Conservation (phyloP, 768 basidiomycete genomes). For the Paxillus rubicundulus region DNA sequence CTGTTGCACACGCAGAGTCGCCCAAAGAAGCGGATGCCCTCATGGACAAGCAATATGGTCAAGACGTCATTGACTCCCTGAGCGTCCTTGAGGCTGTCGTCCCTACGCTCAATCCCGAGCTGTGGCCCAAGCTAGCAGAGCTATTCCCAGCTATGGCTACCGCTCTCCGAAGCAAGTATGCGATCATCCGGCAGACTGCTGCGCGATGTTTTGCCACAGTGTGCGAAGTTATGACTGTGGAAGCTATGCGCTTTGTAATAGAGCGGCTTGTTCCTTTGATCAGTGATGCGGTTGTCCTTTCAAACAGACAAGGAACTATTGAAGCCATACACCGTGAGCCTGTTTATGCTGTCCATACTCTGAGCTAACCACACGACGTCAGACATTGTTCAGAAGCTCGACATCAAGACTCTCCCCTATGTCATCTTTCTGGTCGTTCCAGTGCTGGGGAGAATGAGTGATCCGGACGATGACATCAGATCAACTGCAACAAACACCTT, state of each 20-base stretch:
- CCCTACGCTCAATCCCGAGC: conserved; percentile 65
- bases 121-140: conserved; percentile 66
- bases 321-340: conserved; percentile 89
- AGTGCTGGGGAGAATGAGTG: conserved; percentile 96
- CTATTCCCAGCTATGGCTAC: conserved; percentile 75
- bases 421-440: conserved; percentile 97
- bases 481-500: conserved; percentile 96
- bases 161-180: conserved; percentile 81
- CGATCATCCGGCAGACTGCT: conserved; percentile 86
- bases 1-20: conserved; percentile 39
- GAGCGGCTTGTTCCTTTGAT: conserved; percentile 79
- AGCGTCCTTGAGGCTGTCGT: conserved; percentile 84
- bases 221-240: conserved; percentile 79
- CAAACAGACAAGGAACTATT: conserved; percentile 84
- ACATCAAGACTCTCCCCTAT: conserved; percentile 93
- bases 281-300: conserved; percentile 68
- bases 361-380: conserved; percentile 12
- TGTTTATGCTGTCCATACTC: background rate
- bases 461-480: conserved; percentile 86
- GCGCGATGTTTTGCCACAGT: conserved; percentile 86
- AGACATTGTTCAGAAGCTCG: conserved; percentile 91
- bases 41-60: conserved; percentile 74
- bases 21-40: conserved; percentile 56
- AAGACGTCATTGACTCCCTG: conserved; percentile 89
- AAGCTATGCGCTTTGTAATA: conserved; percentile 89